Evolutionary conservation across 2,329 filamentous ascomycete species (phyloP).

Genomic region (Pseudocercospora musae): DNA sequence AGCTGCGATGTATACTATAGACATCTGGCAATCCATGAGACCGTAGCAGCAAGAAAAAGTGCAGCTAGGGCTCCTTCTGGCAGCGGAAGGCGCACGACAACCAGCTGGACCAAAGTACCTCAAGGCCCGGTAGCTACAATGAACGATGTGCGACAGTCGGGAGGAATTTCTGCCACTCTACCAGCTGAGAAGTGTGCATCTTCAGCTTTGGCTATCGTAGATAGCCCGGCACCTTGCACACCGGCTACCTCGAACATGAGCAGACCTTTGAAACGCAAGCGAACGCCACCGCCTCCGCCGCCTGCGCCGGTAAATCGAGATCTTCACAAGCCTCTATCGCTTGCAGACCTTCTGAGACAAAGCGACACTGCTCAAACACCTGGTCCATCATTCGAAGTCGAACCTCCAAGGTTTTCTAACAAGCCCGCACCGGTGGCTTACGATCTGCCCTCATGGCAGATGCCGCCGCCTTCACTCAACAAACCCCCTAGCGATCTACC

Average conservation of each 20-base stretch:
- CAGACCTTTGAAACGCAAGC: conserved; percentile 25
- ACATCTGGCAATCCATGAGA: conserved; percentile 47
- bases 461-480: conserved; percentile 18
- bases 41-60: conserved; percentile 44
- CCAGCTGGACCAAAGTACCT: background rate
- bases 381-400: background rate
- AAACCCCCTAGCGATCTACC: conserved; percentile 5
- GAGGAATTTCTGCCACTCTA: conserved; percentile 18
- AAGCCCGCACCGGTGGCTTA: conserved; percentile 23
- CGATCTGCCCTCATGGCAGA: conserved; percentile 30
- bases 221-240: background rate
- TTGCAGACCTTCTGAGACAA: conserved; percentile 29
- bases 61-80: conserved; percentile 32
- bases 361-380: conserved; percentile 22
- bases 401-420: conserved; percentile 3
- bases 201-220: conserved; percentile 11
- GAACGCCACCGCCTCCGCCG: conserved; percentile 4
- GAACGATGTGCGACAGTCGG: background rate
- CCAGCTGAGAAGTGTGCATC: conserved; percentile 14
- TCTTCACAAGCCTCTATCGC: conserved; percentile 24
- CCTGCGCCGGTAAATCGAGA: background rate
- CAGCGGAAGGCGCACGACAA: background rate
- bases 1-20: conserved; percentile 46
- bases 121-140: background rate
- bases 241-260: conserved; percentile 11